A percentile compares a stretch with the other conserved stretches of the same genome.
These are phyloP conservation scores for Colletotrichum lini DNA, from an alignment of 2,329 filamentous ascomycete species.

Conservation along the genomic window DNA sequence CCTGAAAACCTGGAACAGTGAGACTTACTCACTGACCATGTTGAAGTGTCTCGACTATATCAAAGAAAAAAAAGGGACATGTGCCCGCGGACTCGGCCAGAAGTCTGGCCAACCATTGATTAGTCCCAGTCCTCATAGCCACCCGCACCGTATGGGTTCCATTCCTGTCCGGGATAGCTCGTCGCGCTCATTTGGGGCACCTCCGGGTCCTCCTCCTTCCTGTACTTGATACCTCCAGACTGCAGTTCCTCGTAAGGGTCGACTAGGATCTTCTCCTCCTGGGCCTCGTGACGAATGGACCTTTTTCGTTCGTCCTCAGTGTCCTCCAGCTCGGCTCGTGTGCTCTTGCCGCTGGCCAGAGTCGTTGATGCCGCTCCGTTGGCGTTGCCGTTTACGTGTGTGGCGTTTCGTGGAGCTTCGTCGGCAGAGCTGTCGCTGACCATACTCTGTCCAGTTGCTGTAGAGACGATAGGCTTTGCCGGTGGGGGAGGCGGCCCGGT, in stretches of 20 bases:
- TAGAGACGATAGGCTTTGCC: conserved; percentile 29
- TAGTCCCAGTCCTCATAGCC: conserved; percentile 41
- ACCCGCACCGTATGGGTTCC: conserved; percentile 67
- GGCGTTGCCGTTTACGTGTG: conserved; percentile 34
- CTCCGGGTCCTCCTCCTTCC: conserved; percentile 58
- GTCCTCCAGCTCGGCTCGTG: conserved; percentile 57
- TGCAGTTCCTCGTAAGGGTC: conserved; percentile 49
- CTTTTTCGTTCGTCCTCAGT: conserved; percentile 62
- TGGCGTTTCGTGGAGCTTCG: conserved; percentile 37
- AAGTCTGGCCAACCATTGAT: neutral
- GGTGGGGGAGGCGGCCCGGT: conserved; percentile 15
- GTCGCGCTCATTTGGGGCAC: conserved; percentile 75
- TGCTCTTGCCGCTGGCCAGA: conserved; percentile 40
- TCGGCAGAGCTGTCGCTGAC: conserved; percentile 41
- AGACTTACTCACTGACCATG: neutral
- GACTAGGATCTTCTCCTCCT: conserved; percentile 69
- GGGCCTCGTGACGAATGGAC: conserved; percentile 58
- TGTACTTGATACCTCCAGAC: conserved; percentile 50
- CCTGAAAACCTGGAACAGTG: neutral
- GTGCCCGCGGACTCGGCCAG: neutral
- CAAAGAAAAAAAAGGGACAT: neutral
- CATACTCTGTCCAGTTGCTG: conserved; percentile 37
- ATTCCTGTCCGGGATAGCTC: conserved; percentile 80
- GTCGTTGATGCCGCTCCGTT: conserved; percentile 25
- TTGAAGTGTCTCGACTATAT: neutral